phyloP scores from a whole-genome alignment of 2,329 filamentous ascomycete genomes.

The Dothiorella sarmentorum region DNA sequence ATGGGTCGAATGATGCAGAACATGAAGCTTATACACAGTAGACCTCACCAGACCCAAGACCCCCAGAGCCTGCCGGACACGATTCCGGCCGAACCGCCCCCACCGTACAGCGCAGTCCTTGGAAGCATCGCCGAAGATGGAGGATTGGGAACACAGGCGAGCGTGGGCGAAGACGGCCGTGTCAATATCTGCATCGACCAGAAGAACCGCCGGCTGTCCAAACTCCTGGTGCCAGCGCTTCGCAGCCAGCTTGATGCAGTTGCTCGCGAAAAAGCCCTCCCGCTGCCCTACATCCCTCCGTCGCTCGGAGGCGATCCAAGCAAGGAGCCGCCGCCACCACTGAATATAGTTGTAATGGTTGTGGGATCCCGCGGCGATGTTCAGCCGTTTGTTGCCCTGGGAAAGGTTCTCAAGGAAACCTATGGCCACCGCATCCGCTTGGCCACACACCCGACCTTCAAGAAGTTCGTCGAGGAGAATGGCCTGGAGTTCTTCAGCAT shows the following conservation, averaged over 20 bases:
- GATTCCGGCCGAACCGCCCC: conserved; percentile 26
- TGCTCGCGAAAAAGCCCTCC: conserved; percentile 53
- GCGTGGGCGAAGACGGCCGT: conserved; percentile 41
- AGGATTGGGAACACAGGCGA: conserved; percentile 47
- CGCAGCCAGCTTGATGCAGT: conserved; percentile 35
- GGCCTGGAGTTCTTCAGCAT: conserved; percentile 52
- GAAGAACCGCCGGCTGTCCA: conserved; percentile 34
- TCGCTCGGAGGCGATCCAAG: conserved; percentile 63
- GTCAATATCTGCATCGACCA: conserved; percentile 42
- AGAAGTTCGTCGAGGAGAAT: conserved; percentile 48
- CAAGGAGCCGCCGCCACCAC: conserved; percentile 49
- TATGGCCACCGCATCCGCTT: conserved; percentile 48
- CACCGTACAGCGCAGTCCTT: conserved; percentile 40
- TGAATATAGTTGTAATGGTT: conserved; percentile 50
- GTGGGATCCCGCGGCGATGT: conserved; percentile 50
- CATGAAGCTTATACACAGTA: background rate
- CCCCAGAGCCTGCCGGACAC: background rate
- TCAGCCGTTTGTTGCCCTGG: conserved; percentile 49
- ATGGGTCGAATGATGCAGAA: background rate
- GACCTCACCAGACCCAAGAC: background rate
- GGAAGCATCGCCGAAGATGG: conserved; percentile 39
- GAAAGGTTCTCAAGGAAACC: conserved; percentile 48
- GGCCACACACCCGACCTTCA: conserved; percentile 49
- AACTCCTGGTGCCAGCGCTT: conserved; percentile 37
- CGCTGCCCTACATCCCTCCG: conserved; percentile 70